phyloP scores from a whole-genome alignment of 73 alveolate genomes.

The Tetrahymena thermophila region DNA sequence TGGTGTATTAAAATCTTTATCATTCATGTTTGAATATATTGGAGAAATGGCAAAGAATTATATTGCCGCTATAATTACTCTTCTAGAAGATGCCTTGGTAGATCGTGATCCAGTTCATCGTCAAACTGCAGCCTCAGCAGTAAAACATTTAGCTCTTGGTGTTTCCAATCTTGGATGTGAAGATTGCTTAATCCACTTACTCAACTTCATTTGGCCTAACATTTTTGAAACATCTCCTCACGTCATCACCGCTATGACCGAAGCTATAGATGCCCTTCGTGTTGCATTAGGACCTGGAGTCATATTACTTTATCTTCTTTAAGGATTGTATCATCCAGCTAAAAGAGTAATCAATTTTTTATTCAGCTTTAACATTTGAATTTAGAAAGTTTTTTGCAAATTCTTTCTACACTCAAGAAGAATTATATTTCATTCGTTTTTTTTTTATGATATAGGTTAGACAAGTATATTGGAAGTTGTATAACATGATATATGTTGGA shows the following conservation, averaged over 20 bases:
- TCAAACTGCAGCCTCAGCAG: conserved; percentile 98
- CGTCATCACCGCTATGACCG: conserved; percentile 98
- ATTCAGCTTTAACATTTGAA: not conserved
- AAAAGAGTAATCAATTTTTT: conserved; percentile 75
- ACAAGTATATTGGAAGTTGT: conserved; percentile 98
- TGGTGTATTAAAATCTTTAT: conserved; percentile 97
- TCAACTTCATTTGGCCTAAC: conserved; percentile 99
- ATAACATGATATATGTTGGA: conserved; percentile 96
- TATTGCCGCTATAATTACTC: conserved; percentile 94
- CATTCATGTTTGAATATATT: conserved; percentile 99
- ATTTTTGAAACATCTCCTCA: conserved; percentile 99
- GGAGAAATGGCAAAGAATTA: conserved; percentile 99
- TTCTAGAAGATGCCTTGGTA: conserved; percentile 98
- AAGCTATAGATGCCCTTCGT: conserved; percentile 98
- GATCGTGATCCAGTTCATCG: conserved; percentile 99
- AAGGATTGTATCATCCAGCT: conserved; percentile 99
- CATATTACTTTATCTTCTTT: conserved; percentile 72
- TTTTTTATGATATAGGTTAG: conserved; percentile 41
- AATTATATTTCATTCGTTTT: not conserved
- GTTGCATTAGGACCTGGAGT: conserved; percentile 97
- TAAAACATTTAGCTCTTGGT: conserved; percentile 98
- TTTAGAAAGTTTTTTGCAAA: too few relatives aligned
- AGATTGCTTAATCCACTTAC: conserved; percentile 96
- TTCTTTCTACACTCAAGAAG: not conserved
- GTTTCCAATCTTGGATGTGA: conserved; percentile 91